A percentile compares a stretch with the other conserved stretches of the same genome.
Conservation (phyloP, 768 basidiomycete genomes). For the Cubamyces lactineus region DNA sequence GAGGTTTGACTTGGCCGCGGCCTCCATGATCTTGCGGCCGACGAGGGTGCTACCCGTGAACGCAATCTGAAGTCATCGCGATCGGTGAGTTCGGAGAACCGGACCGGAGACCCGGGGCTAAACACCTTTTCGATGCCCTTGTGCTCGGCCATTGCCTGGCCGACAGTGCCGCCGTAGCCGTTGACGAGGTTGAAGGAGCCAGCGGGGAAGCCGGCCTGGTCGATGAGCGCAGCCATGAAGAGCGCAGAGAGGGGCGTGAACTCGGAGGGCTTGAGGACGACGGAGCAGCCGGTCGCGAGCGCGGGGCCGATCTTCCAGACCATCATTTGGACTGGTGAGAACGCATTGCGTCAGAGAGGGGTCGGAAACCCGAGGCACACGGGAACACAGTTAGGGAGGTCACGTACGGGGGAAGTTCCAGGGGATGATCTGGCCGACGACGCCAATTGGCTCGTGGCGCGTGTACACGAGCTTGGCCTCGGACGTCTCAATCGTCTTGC, state of each 20-base stretch:
- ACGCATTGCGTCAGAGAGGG: too few relatives aligned
- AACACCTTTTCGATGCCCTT: constrained; percentile 56
- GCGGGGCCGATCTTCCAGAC: constrained; percentile 67
- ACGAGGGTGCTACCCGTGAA: constrained; percentile 74
- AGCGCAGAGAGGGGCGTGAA: constrained; percentile 63
- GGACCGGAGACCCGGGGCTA: not conserved
- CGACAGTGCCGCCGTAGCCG: constrained; percentile 58
- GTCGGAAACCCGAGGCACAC: not conserved
- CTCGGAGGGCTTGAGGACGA: constrained; percentile 72
- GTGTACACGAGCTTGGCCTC: constrained; percentile 58
- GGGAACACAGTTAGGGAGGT: not conserved
- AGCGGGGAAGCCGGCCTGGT: constrained; percentile 63
- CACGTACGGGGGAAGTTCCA: constrained; percentile 63
- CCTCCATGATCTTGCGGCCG: constrained; percentile 65
- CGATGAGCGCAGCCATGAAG: constrained; percentile 46
- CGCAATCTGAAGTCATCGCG: constrained; percentile 43
- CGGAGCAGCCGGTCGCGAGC: constrained; percentile 61
- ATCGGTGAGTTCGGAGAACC: not conserved
- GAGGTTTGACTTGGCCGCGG: constrained; percentile 61
- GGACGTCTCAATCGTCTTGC: constrained; percentile 70
- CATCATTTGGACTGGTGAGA: constrained; percentile 50
- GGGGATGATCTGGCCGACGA: constrained; percentile 63
- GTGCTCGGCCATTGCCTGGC: constrained; percentile 59
- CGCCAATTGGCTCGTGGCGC: constrained; percentile 62
- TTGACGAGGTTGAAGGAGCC: constrained; percentile 65